These are phyloP conservation scores for Kluyveromyces sp. DNA, from an alignment of 1,139 yeast genomes.

Conservation along the genomic window DNA sequence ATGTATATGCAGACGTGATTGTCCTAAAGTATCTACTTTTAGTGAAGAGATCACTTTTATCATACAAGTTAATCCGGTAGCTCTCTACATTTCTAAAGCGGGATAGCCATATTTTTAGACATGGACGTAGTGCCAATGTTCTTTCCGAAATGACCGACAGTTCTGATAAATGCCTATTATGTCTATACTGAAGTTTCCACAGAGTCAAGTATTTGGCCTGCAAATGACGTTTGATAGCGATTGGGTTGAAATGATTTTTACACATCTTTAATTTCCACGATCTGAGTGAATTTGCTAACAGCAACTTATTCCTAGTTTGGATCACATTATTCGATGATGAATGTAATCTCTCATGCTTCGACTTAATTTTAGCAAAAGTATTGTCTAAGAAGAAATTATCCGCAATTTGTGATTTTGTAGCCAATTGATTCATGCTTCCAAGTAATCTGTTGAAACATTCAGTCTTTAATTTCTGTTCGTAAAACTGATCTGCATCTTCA, in stretches of 20 bases:
- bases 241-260: neutral
- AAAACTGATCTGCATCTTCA: slow-evolving; percentile 12
- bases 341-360: slow-evolving; percentile 2
- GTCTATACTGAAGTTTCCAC: neutral
- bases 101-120: slow-evolving; percentile 23
- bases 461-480: slow-evolving; percentile 13
- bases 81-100: neutral
- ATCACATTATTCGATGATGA: neutral
- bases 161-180: slow-evolving; percentile 1
- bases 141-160: slow-evolving; percentile 4
- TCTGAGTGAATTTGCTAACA: neutral
- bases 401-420: slow-evolving; percentile 16
- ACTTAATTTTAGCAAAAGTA: slow-evolving; percentile 9
- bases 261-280: slow-evolving; percentile 10
- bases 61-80: neutral
- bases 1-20: neutral
- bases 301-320: neutral
- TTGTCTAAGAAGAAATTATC: slow-evolving; percentile 19
- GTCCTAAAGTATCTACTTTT: neutral
- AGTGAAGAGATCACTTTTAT: neutral
- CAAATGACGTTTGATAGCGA: neutral
- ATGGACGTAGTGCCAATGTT: slow-evolving; percentile 15
- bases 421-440: slow-evolving; percentile 11
- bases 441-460: slow-evolving; percentile 15
- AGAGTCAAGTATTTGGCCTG: neutral